Evolutionary conservation across 352 stramenopile species (phyloP).

Genomic region (Pythium apleroticum): DNA sequence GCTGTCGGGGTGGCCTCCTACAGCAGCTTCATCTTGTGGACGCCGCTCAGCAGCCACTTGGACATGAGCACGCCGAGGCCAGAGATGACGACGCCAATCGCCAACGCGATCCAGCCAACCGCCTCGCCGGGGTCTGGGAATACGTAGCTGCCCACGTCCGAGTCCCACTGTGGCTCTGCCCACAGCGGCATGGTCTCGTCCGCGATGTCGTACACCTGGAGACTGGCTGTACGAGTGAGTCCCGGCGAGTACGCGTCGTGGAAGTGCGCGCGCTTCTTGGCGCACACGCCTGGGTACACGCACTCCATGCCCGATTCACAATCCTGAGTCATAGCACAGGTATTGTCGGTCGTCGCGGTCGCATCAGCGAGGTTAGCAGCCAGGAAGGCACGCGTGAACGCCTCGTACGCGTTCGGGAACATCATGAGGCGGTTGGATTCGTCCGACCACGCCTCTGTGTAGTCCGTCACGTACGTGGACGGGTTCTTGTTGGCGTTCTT

Average conservation of each 20-base stretch:
- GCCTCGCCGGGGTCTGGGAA: slow-evolving; percentile 73
- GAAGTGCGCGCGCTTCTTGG: slow-evolving; percentile 57
- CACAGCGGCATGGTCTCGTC: slow-evolving; percentile 72
- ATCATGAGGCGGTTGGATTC: slow-evolving; percentile 51
- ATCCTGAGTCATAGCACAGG: slow-evolving; percentile 55
- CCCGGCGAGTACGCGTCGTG: slow-evolving; percentile 76
- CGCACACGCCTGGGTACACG: slow-evolving; percentile 74
- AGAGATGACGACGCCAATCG: slow-evolving; percentile 47
- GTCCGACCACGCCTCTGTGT: slow-evolving; percentile 57
- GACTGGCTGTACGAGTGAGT: slow-evolving; percentile 46
- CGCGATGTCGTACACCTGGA: slow-evolving; percentile 59
- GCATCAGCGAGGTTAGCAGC: slow-evolving; percentile 45
- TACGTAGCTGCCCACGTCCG: slow-evolving; percentile 71
- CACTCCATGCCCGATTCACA: slow-evolving; percentile 70
- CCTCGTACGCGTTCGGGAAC: slow-evolving; percentile 83
- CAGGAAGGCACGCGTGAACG: slow-evolving; percentile 73
- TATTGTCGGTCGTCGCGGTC: slow-evolving; percentile 34
- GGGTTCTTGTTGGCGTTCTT: slow-evolving; percentile 29
- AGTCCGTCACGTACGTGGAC: slow-evolving; percentile 41
- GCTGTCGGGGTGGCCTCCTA: slow-evolving; percentile 28
- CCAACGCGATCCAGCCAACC: slow-evolving; percentile 74
- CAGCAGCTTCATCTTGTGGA: slow-evolving; percentile 85
- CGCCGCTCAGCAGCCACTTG: slow-evolving; percentile 52
- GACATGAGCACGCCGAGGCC: slow-evolving; percentile 41
- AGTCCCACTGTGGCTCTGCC: slow-evolving; percentile 69